Conservation (phyloP, 116 monocot genomes). For the Thalassia testudinum region DNA sequence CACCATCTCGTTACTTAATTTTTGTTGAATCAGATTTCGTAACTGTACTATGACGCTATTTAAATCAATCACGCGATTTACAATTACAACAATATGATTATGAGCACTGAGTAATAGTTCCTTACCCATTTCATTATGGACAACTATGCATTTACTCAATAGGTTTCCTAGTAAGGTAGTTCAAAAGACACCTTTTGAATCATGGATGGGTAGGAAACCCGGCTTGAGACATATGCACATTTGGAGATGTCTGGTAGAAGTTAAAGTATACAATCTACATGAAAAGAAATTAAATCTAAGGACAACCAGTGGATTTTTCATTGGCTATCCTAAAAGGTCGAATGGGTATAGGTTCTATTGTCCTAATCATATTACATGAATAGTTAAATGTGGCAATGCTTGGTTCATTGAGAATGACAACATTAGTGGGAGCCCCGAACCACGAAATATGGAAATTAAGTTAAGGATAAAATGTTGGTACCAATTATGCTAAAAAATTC, state of each 20-base stretch:
- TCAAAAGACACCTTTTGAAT: not conserved
- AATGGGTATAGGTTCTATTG: slow-evolving; percentile 1
- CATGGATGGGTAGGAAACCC: slow-evolving; percentile 3
- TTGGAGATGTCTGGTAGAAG: not conserved
- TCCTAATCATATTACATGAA: not conserved
- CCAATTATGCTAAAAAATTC: no score
- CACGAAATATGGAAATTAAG: not conserved
- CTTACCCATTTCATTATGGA: no score
- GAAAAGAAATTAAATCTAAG: slow-evolving; percentile 3
- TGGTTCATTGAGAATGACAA: slow-evolving; percentile 5
- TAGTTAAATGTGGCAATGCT: slow-evolving; percentile 1
- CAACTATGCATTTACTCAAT: no score
- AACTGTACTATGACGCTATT: no score
- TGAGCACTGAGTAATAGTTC: no score
- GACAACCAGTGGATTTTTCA: not conserved
- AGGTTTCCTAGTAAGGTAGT: not conserved
- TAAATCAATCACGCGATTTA: no score
- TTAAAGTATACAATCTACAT: not conserved
- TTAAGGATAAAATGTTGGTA: no score
- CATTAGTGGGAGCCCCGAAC: not conserved
- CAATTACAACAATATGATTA: no score
- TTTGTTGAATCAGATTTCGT: no score
- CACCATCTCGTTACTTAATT: no score
- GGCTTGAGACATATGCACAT: not conserved
- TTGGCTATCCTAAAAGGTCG: slow-evolving; percentile 1